These are phyloP conservation scores for Rostrohypoxylon terebratum DNA, from an alignment of 495 filamentous ascomycete genomes.

Conservation along the genomic window DNA sequence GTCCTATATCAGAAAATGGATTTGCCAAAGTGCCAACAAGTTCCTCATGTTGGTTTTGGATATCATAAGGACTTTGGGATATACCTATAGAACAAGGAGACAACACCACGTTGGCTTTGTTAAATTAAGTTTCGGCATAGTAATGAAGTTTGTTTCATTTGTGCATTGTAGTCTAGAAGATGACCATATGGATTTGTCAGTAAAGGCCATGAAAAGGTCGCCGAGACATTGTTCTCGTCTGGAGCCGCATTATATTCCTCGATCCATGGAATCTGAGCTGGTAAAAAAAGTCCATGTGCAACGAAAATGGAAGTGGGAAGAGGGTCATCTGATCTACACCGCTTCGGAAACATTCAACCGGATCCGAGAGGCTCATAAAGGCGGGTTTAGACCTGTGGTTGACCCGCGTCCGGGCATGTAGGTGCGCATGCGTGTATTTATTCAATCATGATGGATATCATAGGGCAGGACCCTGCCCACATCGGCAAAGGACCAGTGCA, in stretches of 20 bases:
- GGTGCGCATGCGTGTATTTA: neutral
- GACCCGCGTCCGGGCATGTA: neutral
- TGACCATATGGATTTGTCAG: neutral
- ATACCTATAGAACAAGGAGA: too few relatives aligned
- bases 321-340: conserved; percentile 7
- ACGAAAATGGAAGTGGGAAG: neutral
- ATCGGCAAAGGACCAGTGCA: conserved; percentile 15
- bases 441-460: neutral
- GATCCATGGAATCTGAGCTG: neutral
- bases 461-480: neutral
- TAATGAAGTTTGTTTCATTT: too few relatives aligned
- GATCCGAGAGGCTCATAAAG: neutral
- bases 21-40: neutral
- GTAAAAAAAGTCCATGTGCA: neutral
- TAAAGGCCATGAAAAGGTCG: too few relatives aligned
- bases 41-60: neutral
- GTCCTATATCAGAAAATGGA: neutral
- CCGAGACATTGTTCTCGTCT: too few relatives aligned
- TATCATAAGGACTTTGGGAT: neutral
- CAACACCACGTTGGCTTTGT: neutral
- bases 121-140: neutral
- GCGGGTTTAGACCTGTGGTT: neutral
- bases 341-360: neutral
- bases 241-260: neutral
- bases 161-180: too few relatives aligned